Conservation (phyloP, 2,329 filamentous ascomycete genomes). For the Fusarium sp. region DNA sequence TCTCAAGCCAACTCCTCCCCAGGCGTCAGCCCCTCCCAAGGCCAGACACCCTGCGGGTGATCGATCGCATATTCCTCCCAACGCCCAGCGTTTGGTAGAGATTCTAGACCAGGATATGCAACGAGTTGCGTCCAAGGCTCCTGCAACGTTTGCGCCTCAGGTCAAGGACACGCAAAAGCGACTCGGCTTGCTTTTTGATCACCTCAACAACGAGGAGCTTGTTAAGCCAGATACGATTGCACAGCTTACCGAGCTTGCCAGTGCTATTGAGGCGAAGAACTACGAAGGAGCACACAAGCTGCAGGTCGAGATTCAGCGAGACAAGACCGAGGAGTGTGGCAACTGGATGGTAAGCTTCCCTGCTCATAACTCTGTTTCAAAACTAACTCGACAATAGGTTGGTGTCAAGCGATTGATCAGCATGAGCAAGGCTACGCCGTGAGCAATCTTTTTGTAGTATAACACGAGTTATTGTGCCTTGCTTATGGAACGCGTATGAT, state of each 20-base stretch:
- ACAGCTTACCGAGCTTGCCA: constrained; percentile 72
- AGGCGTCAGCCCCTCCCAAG: constrained; percentile 62
- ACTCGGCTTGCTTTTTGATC: constrained; percentile 93
- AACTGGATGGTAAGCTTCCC: constrained; percentile 81
- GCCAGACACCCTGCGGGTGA: constrained; percentile 84
- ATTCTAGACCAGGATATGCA: constrained; percentile 87
- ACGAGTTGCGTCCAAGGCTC: constrained; percentile 86
- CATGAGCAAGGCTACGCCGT: constrained; percentile 83
- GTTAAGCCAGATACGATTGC: constrained; percentile 83
- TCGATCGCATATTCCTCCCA: constrained; percentile 85
- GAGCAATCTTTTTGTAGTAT: constrained; percentile 35
- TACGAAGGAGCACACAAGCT: constrained; percentile 75
- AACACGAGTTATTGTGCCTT: constrained; percentile 38
- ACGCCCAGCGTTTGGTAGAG: constrained; percentile 83
- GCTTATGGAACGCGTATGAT: constrained; percentile 19
- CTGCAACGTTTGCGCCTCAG: constrained; percentile 86
- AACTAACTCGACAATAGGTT: constrained; percentile 67
- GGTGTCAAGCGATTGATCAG: constrained; percentile 82
- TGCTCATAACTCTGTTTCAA: neutral
- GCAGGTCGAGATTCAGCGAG: constrained; percentile 80
- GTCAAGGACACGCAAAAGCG: constrained; percentile 96
- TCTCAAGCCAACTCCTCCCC: constrained; percentile 57
- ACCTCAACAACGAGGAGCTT: constrained; percentile 95
- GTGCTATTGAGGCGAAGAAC: constrained; percentile 75
- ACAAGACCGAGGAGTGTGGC: constrained; percentile 83